phyloP scores from a whole-genome alignment of 2,329 filamentous ascomycete genomes.

The Scytalidium sp. region DNA sequence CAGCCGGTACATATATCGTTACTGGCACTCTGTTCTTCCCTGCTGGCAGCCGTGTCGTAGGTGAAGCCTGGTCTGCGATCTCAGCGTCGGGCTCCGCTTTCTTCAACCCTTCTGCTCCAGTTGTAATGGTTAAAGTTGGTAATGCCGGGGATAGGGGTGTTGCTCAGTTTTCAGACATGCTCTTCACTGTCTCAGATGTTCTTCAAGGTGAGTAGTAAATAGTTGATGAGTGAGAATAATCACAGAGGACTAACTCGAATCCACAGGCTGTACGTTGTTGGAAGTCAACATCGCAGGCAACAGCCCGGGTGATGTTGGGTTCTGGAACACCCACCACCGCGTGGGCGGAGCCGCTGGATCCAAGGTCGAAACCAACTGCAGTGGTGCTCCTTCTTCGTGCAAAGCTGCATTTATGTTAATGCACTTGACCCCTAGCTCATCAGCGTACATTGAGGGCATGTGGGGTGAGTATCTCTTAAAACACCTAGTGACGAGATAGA shows the following conservation, averaged over 20 bases:
- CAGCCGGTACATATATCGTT: constrained; percentile 40
- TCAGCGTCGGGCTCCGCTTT: constrained; percentile 43
- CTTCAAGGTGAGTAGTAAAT: constrained; percentile 26
- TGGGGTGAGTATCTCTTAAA: constrained; percentile 34
- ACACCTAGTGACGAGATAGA: no score
- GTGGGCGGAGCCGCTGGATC: constrained; percentile 42
- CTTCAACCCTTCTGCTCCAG: constrained; percentile 36
- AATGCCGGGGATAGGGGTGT: constrained; percentile 42
- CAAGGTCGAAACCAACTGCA: constrained; percentile 35
- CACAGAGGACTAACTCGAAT: not conserved
- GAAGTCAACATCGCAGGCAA: constrained; percentile 16
- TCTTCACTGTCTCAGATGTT: constrained; percentile 45
- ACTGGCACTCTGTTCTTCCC: constrained; percentile 43
- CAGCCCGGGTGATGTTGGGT: constrained; percentile 17
- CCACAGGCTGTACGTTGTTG: constrained; percentile 5
- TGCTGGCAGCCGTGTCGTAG: constrained; percentile 46
- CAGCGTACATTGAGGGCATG: constrained; percentile 50
- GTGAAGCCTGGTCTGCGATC: constrained; percentile 51
- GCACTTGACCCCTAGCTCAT: constrained; percentile 42
- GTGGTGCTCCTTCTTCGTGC: constrained; percentile 33
- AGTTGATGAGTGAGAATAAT: no score
- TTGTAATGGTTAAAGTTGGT: constrained; percentile 48
- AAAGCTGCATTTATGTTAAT: constrained; percentile 46
- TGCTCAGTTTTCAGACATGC: constrained; percentile 48
- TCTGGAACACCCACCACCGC: constrained; percentile 45